Evolutionary conservation across 345 rosid genomes (phyloP).

Genomic region (Aquilaria sinensis): DNA sequence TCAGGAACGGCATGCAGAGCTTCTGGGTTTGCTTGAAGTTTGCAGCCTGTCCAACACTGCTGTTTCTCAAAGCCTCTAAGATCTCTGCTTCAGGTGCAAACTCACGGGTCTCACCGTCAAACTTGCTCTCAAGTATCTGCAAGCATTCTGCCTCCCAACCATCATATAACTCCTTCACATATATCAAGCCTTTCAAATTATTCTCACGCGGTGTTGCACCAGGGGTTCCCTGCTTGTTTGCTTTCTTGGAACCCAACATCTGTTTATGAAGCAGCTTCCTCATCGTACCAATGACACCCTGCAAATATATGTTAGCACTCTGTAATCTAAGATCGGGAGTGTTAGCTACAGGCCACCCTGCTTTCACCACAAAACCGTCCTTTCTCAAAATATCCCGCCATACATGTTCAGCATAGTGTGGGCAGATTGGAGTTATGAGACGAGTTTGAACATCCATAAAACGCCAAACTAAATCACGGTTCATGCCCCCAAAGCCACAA

Average conservation of each 20-base stretch:
- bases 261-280: slow-evolving; percentile 78
- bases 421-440: slow-evolving; percentile 86
- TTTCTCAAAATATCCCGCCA: slow-evolving; percentile 85
- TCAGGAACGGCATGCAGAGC: slow-evolving; percentile 84
- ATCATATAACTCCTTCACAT: slow-evolving; percentile 72
- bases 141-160: slow-evolving; percentile 92
- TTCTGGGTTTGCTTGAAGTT: slow-evolving; percentile 64
- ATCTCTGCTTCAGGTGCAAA: slow-evolving; percentile 71
- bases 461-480: slow-evolving; percentile 50
- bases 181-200: slow-evolving; percentile 53
- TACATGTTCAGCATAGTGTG: slow-evolving; percentile 84
- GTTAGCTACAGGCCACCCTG: slow-evolving; percentile 86
- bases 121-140: slow-evolving; percentile 58
- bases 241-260: slow-evolving; percentile 62
- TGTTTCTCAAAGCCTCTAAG: slow-evolving; percentile 46
- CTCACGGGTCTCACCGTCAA: slow-evolving; percentile 27
- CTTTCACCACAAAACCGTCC: slow-evolving; percentile 67
- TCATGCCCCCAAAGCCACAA: slow-evolving; percentile 75
- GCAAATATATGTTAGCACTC: slow-evolving; percentile 87
- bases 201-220: slow-evolving; percentile 38
- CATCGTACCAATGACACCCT: slow-evolving; percentile 70
- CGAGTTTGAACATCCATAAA: slow-evolving; percentile 93
- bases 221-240: slow-evolving; percentile 59
- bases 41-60: slow-evolving; percentile 43
- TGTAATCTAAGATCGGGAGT: slow-evolving; percentile 70